These are phyloP conservation scores for Mycena polygramma DNA, from an alignment of 768 basidiomycete genomes.

Conservation along the genomic window DNA sequence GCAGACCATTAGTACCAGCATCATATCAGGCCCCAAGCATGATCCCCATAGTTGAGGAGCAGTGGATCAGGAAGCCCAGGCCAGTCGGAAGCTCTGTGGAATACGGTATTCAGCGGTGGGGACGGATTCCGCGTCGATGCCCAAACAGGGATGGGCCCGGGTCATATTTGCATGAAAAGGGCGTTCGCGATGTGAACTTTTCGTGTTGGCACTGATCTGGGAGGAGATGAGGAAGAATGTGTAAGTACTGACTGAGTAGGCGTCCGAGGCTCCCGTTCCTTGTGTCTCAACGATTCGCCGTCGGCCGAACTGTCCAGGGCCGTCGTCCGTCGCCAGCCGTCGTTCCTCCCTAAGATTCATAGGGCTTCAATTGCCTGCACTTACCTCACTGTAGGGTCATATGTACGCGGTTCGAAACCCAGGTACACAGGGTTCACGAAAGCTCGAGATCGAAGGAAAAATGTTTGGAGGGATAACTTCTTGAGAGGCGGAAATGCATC, in stretches of 20 bases:
- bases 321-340: too few species aligned
- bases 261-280: too few species aligned
- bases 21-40: constrained; percentile 5
- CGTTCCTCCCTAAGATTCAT: too few species aligned
- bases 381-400: too few species aligned
- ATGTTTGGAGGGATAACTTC: too few species aligned
- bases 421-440: not conserved
- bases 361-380: too few species aligned
- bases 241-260: not conserved
- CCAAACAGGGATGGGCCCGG: not conserved
- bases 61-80: too few species aligned
- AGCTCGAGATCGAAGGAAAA: too few species aligned
- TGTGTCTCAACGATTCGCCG: not conserved
- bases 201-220: constrained; percentile 11
- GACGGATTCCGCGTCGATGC: not conserved
- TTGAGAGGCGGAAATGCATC: too few species aligned
- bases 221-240: not conserved
- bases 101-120: not conserved
- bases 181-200: not conserved
- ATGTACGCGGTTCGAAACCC: not conserved
- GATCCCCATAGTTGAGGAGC: not conserved
- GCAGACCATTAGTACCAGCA: too few species aligned
- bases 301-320: not conserved
- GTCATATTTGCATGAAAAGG: not conserved
- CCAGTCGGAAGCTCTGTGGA: not conserved